These are phyloP conservation scores for Citrullus mucosospermus DNA, from an alignment of 306 rosid species.

Conservation along the genomic window DNA sequence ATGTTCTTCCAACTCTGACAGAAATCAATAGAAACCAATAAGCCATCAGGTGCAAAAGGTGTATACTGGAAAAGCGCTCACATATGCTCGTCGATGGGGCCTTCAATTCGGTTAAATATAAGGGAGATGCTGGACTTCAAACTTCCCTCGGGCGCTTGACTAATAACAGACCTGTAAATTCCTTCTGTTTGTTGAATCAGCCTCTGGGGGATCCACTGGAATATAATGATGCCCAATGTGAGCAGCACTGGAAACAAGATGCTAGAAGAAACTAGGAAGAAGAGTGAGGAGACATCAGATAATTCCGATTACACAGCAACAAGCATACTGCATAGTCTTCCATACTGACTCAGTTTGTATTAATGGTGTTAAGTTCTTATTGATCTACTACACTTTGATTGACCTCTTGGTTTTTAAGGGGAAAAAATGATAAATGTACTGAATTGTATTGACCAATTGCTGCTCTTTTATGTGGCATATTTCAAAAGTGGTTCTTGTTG, in stretches of 20 bases:
- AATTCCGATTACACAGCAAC: not conserved
- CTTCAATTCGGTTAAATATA: conserved; percentile 71
- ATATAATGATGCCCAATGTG: not conserved
- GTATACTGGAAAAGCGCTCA: conserved; percentile 97
- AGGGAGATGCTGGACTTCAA: conserved; percentile 86
- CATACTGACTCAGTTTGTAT: not conserved
- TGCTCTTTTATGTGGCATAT: not conserved
- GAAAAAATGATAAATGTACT: not conserved
- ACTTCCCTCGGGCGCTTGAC: conserved; percentile 15
- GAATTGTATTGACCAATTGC: not conserved
- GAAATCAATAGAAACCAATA: conserved; percentile 84
- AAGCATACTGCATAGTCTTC: conserved; percentile 4
- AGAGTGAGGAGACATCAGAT: not conserved
- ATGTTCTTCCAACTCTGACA: conserved; percentile 25
- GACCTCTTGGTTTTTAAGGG: not conserved
- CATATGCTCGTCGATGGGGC: conserved; percentile 96
- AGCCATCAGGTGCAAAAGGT: conserved; percentile 93
- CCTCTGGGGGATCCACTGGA: not conserved
- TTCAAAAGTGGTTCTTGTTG: not conserved
- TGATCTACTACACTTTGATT: conserved; percentile 1
- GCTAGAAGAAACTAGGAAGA: not conserved
- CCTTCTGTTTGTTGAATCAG: conserved; percentile 1
- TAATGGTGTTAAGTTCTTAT: not conserved
- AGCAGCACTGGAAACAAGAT: not conserved
- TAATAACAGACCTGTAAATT: not conserved